A percentile compares a stretch with the other conserved stretches of the same genome.
phyloP scores from a whole-genome alignment of 306 rosid species.

The Sophora flavescens region DNA sequence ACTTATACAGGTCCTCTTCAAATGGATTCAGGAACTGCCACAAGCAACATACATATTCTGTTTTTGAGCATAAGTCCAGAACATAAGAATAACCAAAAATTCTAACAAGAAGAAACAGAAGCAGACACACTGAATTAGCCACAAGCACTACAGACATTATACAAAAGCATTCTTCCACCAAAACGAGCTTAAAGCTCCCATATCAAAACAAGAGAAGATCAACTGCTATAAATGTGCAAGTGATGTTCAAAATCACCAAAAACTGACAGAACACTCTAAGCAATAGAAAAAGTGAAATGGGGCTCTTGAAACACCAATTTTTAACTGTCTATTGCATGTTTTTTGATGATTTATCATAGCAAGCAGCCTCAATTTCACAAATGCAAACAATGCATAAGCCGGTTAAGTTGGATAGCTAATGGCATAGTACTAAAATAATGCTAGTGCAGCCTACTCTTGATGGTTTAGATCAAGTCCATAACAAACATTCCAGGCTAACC shows the following conservation, averaged over 20 bases:
- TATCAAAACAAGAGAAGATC: not conserved
- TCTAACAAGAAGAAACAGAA: slow-evolving; percentile 20
- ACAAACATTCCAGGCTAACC: not conserved
- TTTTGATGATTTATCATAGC: slow-evolving; percentile 13
- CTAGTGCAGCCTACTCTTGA: not conserved
- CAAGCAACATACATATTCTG: slow-evolving; percentile 66
- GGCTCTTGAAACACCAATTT: not conserved
- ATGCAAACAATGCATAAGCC: slow-evolving; percentile 24
- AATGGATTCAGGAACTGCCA: slow-evolving; percentile 79
- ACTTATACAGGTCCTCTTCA: slow-evolving; percentile 64
- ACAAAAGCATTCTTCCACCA: slow-evolving; percentile 1
- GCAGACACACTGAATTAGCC: slow-evolving; percentile 28
- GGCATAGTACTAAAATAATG: not conserved
- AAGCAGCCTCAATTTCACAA: slow-evolving; percentile 15
- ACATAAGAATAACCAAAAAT: slow-evolving; percentile 45
- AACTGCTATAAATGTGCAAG: slow-evolving; percentile 1
- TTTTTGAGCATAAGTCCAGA: slow-evolving; percentile 59
- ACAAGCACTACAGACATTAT: slow-evolving; percentile 3
- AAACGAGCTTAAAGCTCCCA: slow-evolving; percentile 18
- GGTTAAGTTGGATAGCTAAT: not conserved
- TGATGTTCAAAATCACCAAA: not conserved
- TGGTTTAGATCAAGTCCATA: not conserved
- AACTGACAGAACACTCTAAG: slow-evolving; percentile 16
- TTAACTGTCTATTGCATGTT: not conserved
- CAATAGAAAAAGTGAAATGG: not conserved